A percentile compares a stretch with the other conserved stretches of the same genome.
Conservation (phyloP, 75 land plant species). For the Sequoia sempervirens region DNA sequence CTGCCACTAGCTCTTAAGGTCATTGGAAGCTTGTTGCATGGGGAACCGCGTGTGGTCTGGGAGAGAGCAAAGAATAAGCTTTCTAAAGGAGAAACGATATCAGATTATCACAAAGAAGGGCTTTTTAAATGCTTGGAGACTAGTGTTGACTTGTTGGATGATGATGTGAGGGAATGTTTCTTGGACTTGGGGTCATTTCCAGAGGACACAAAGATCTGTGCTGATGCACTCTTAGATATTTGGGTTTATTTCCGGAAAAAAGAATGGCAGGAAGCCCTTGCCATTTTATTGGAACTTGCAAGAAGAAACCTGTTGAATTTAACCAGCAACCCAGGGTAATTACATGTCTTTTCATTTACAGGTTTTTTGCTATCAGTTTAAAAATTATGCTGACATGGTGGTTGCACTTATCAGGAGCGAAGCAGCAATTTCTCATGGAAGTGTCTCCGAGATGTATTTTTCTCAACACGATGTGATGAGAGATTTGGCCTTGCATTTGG, state of each 20-base stretch:
- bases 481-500: conserved; percentile 50
- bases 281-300: too few species aligned
- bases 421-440: conserved; percentile 14
- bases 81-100: conserved; percentile 34
- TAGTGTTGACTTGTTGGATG: too few species aligned
- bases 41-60: conserved; percentile 37
- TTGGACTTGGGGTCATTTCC: conserved; percentile 37
- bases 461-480: conserved; percentile 58
- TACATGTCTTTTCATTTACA: too few species aligned
- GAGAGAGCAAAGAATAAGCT: conserved; percentile 35
- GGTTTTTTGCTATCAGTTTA: too few species aligned
- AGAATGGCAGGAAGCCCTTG: too few species aligned
- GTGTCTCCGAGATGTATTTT: conserved; percentile 37
- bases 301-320: too few species aligned
- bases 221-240: too few species aligned
- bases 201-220: too few species aligned
- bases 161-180: conserved; percentile 44
- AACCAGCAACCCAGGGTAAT: too few species aligned
- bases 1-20: conserved; percentile 65
- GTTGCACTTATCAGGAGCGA: neutral
- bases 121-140: too few species aligned
- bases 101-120: conserved; percentile 35
- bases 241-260: too few species aligned
- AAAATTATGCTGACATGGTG: neutral
- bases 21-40: conserved; percentile 49